A percentile compares a stretch with the other conserved stretches of the same genome.
Conservation (phyloP, 305 asterid species). For the Fraxinus albicans region DNA sequence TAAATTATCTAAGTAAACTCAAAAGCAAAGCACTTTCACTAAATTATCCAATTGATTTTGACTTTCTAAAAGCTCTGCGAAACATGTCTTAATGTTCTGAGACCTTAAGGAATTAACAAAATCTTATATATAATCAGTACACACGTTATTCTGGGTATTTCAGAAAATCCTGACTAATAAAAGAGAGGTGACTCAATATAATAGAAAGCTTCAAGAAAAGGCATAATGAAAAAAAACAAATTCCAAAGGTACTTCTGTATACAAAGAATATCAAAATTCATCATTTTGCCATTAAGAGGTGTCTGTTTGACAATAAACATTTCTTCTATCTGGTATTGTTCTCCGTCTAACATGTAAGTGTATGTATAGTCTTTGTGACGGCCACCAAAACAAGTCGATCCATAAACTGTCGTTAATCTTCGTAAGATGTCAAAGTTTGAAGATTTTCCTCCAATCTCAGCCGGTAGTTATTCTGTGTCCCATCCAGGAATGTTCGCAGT, state of each 20-base stretch:
- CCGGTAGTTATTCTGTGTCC: constrained; percentile 41
- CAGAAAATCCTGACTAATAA: neutral
- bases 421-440: neutral
- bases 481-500: constrained; percentile 66
- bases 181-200: neutral
- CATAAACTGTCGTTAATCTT: neutral
- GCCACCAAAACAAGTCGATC: neutral
- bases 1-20: neutral
- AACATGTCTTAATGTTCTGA: neutral
- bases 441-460: constrained; percentile 15
- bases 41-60: neutral
- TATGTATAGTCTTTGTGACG: neutral
- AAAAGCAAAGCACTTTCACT: neutral
- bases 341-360: neutral
- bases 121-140: neutral
- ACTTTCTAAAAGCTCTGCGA: neutral
- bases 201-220: neutral
- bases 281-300: neutral
- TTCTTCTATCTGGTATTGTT: neutral
- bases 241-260: neutral
- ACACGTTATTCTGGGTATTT: neutral
- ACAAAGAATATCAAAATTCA: constrained; percentile 5
- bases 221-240: neutral
- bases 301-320: neutral
- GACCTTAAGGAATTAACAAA: neutral